phyloP scores from a whole-genome alignment of 2,329 filamentous ascomycete genomes.

The Colletotrichum sp. region DNA sequence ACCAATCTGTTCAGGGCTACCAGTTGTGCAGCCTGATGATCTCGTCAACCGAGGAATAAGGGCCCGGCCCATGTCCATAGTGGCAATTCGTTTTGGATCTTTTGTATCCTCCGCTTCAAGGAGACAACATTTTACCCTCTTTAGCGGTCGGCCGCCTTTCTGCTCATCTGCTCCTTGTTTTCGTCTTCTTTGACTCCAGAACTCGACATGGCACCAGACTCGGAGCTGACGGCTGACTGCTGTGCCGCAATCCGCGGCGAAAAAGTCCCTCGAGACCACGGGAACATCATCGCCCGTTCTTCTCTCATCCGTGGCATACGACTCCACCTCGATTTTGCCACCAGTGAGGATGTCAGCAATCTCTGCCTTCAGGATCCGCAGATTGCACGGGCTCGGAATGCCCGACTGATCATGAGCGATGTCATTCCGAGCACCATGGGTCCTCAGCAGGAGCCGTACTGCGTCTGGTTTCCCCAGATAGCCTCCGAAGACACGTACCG shows the following conservation, averaged over 20 bases:
- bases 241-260: not conserved
- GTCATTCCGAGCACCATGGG: conserved; percentile 27
- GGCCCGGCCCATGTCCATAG: not conserved
- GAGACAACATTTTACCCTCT: not conserved
- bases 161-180: no score
- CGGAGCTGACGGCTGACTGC: not conserved
- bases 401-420: conserved; percentile 32
- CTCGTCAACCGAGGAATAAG: not conserved
- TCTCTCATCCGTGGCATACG: not conserved
- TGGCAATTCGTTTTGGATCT: not conserved
- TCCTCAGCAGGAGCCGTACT: conserved; percentile 36
- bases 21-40: not conserved
- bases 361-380: not conserved
- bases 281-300: not conserved
- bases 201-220: not conserved
- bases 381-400: not conserved
- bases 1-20: not conserved
- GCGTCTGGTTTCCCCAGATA: conserved; percentile 4
- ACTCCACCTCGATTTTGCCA: not conserved
- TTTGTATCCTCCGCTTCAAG: not conserved
- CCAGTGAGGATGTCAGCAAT: not conserved
- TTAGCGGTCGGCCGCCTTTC: not conserved
- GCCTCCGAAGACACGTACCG: conserved; percentile 30
- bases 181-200: not conserved
- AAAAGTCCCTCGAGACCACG: not conserved